Conservation (phyloP, 2,329 filamentous ascomycete species). For the Fusarium bulbicola region DNA sequence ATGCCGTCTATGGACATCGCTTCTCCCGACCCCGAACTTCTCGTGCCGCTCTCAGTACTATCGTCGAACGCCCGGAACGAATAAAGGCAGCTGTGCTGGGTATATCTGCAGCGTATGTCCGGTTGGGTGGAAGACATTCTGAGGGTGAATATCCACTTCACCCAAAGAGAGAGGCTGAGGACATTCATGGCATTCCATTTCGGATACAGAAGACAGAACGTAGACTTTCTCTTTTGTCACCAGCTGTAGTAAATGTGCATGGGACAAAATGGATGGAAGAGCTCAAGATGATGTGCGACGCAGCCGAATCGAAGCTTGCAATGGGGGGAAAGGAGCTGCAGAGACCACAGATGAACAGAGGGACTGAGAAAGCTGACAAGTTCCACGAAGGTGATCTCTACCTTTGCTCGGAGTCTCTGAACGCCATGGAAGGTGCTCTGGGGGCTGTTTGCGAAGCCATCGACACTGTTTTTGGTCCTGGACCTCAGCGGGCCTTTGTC, state of each 20-base stretch:
- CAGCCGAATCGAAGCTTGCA: slow-evolving; percentile 80
- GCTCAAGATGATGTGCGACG: slow-evolving; percentile 82
- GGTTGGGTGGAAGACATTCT: slow-evolving; percentile 82
- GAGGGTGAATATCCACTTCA: slow-evolving; percentile 75
- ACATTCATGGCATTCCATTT: slow-evolving; percentile 75
- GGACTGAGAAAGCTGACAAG: slow-evolving; percentile 58
- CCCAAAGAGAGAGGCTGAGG: slow-evolving; percentile 64
- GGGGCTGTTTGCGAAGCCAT: slow-evolving; percentile 95
- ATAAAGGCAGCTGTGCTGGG: slow-evolving; percentile 86
- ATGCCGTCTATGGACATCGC: slow-evolving; percentile 93
- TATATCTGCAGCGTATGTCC: slow-evolving; percentile 86
- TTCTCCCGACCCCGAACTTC: slow-evolving; percentile 85
- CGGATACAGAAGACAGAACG: slow-evolving; percentile 84
- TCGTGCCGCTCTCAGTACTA: slow-evolving; percentile 75
- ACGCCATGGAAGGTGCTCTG: slow-evolving; percentile 89
- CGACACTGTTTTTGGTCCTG: slow-evolving; percentile 77
- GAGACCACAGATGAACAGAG: slow-evolving; percentile 70
- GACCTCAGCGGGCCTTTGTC: slow-evolving; percentile 84
- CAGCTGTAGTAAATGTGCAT: slow-evolving; percentile 89
- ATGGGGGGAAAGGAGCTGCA: slow-evolving; percentile 80
- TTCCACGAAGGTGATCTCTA: slow-evolving; percentile 93
- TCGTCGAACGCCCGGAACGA: slow-evolving; percentile 93
- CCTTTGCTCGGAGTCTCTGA: slow-evolving; percentile 83
- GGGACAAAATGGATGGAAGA: slow-evolving; percentile 94
- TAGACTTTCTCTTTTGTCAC: slow-evolving; percentile 74